A percentile compares a stretch with the other conserved stretches of the same genome.
phyloP scores from a whole-genome alignment of 257 asterid genomes.

The Scutellaria barbata region DNA sequence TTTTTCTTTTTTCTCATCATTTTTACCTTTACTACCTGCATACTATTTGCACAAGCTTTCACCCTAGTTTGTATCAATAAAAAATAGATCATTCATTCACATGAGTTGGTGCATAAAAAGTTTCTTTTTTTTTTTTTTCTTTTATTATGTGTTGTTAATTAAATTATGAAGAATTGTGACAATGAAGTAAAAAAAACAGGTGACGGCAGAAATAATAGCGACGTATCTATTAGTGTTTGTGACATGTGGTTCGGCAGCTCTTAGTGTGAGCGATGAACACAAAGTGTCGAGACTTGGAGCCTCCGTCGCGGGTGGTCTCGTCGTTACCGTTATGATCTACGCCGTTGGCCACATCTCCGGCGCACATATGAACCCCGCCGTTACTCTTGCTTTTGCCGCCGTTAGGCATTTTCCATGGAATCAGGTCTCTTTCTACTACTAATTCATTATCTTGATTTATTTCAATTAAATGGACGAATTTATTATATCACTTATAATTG shows the following conservation, averaged over 20 bases:
- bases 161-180: neutral
- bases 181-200: slow-evolving; percentile 39
- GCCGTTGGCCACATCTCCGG: slow-evolving; percentile 95
- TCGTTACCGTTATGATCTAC: slow-evolving; percentile 87
- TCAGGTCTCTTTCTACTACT: slow-evolving; percentile 48
- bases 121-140: no score
- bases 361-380: slow-evolving; percentile 96
- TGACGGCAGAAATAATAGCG: slow-evolving; percentile 68
- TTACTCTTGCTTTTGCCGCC: slow-evolving; percentile 80
- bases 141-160: no score
- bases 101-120: no score
- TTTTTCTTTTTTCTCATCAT: no score
- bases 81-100: no score
- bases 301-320: slow-evolving; percentile 80
- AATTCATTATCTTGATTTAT: neutral
- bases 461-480: neutral
- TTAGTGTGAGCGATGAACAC: slow-evolving; percentile 58
- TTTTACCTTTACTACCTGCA: no score
- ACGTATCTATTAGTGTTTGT: slow-evolving; percentile 77
- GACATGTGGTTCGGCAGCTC: slow-evolving; percentile 79
- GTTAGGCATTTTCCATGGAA: slow-evolving; percentile 81
- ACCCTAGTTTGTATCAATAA: no score
- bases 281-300: slow-evolving; percentile 75
- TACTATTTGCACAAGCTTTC: no score
- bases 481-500: neutral